A percentile compares a stretch with the other conserved stretches of the same genome.
phyloP scores from a whole-genome alignment of 805 yeast genomes.

The Lipomyces mesembrius region DNA sequence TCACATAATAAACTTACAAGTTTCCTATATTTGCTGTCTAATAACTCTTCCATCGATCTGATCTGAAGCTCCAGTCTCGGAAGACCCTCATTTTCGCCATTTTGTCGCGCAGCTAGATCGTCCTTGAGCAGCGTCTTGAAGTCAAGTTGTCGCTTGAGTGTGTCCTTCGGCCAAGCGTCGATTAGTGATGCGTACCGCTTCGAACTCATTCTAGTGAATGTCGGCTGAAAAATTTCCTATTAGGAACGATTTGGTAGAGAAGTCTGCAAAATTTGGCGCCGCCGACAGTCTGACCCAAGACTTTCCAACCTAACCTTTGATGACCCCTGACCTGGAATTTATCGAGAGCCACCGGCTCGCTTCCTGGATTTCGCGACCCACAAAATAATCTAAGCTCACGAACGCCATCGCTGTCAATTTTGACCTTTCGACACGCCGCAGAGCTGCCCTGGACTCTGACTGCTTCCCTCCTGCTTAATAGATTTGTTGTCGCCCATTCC shows the following conservation, averaged over 20 bases:
- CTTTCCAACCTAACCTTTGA: too few species aligned
- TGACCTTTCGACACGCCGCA: not conserved
- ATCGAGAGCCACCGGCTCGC: too few species aligned
- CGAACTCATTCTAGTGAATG: not conserved
- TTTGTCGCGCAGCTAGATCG: constrained; percentile 11
- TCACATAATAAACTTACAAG: constrained; percentile 11
- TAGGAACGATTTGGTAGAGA: not conserved
- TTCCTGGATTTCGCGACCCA: too few species aligned
- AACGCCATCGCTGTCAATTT: not conserved
- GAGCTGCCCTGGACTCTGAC: not conserved
- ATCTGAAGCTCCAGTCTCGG: constrained; percentile 21
- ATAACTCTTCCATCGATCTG: constrained; percentile 15
- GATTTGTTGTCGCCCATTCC: not conserved
- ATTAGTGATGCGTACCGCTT: constrained; percentile 26
- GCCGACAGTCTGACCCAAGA: not conserved
- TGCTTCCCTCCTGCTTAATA: not conserved
- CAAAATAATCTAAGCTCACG: too few species aligned
- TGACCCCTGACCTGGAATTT: too few species aligned
- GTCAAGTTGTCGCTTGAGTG: constrained; percentile 20
- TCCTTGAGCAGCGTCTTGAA: constrained; percentile 20
- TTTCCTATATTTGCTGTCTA: constrained; percentile 15
- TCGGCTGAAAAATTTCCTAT: not conserved
- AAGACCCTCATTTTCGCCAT: constrained; percentile 8
- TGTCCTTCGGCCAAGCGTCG: constrained; percentile 30
- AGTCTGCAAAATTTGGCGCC: not conserved